Base-by-base conservation (phyloP, 257 asterid genomes). In the Scutellaria barbata region DNA sequence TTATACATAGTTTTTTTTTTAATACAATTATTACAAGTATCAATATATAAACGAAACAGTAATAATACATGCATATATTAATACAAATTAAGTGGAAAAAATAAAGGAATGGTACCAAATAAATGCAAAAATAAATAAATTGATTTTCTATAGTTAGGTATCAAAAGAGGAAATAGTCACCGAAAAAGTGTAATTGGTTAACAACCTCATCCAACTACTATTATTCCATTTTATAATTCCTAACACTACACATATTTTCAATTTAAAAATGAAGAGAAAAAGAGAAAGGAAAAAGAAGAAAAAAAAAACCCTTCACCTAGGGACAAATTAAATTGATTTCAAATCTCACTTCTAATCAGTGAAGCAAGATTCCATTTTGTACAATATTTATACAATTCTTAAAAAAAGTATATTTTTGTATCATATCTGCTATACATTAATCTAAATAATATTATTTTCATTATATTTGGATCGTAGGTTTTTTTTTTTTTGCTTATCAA, bases 121-220 rank as follows among this genome's bases (percentile, higher is more conserved):
- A 46, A 53, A 22, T 41, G 8, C 7, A 14, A 62, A n/a, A 10
- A 16, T 45, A 60, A 10, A 48, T 51, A 14, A 56, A 47, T 17
- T 30, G 5, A 68, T 50, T 75, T 68, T 61, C 59, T 41, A 35
- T 33, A 12, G 76, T 75, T 69, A 69, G 72, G 80, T 76, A 56
- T 35, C 8, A 5, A 40, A 10, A 33, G 68, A 45, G 60, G 45
- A 69, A 69, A 59, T 61, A 61, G 35, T 76, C 66, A 64, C 61
- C 55, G 39, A 47, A 33, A 66, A 61, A 54, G 82, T 73, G 75
- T 54, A 68, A 61, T 73, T 37, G 73, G 76, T 69, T 63, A 78
- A 73, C 82, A 47, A 73, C 79, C 79, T 52, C 79, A 62, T 51
- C 55, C 76, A 78, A 73, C 82, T 54, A 78, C 76, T 68, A 68